These are phyloP conservation scores for Fusarium pseudocircinatum DNA, from an alignment of 2,329 filamentous ascomycete genomes.

Conservation along the genomic window DNA sequence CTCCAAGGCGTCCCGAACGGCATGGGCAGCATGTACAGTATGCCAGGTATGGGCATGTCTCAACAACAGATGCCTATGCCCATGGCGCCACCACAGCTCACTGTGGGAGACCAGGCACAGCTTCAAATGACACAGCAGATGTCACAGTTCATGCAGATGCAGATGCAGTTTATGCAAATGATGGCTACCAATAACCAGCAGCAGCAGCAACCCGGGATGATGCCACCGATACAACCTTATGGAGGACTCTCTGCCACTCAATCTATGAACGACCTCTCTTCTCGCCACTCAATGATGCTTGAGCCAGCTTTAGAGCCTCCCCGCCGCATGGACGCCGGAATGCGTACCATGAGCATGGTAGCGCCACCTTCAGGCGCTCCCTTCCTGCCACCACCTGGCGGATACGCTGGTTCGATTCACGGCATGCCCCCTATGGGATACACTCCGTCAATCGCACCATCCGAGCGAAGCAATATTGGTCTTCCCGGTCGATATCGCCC, in stretches of 20 bases:
- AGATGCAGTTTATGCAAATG: constrained; percentile 94
- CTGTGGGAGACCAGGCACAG: constrained; percentile 76
- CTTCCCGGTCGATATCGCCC: constrained; percentile 90
- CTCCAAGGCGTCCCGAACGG: constrained; percentile 54
- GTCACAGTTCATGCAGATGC: constrained; percentile 90
- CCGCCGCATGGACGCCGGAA: constrained; percentile 56
- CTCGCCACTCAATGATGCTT: constrained; percentile 58
- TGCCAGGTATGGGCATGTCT: constrained; percentile 44
- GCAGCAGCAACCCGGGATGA: constrained; percentile 30
- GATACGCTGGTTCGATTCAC: constrained; percentile 45
- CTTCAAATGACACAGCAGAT: constrained; percentile 85
- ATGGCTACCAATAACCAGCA: constrained; percentile 60
- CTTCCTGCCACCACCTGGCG: constrained; percentile 60
- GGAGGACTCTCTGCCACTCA: constrained; percentile 46
- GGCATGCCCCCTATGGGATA: constrained; percentile 68
- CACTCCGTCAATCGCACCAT: constrained; percentile 91
- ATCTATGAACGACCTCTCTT: constrained; percentile 56
- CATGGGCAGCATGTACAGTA: constrained; percentile 46
- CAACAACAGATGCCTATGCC: constrained; percentile 41
- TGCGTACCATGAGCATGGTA: constrained; percentile 85
- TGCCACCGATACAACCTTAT: constrained; percentile 44
- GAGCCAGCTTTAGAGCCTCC: constrained; percentile 57
- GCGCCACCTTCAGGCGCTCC: constrained; percentile 69
- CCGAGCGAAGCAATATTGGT: constrained; percentile 93
- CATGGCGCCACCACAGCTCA: constrained; percentile 60